Evolutionary conservation across 148 eudicot genomes (phyloP).

Genomic region (Cornus florida): DNA sequence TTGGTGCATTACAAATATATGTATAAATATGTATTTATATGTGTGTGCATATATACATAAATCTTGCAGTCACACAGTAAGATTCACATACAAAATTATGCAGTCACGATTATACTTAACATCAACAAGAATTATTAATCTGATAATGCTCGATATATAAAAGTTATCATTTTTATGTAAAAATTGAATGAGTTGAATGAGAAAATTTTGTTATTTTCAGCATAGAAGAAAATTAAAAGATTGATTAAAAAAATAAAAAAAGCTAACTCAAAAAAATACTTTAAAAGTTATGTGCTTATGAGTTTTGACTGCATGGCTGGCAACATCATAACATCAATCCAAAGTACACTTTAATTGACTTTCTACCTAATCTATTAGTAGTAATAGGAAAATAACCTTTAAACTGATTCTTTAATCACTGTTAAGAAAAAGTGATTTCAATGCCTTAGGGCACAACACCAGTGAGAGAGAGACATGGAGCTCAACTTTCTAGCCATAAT

Average conservation of each 20-base stretch:
- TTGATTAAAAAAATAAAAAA: no score
- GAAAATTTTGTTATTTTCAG: no score
- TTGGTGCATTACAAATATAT: background rate
- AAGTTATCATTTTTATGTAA: background rate
- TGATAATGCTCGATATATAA: background rate
- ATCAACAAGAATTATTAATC: no score
- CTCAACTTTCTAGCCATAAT: conserved; percentile 16
- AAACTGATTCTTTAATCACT: background rate
- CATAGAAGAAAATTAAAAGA: background rate
- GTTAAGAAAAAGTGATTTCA: background rate
- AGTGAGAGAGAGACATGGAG: background rate
- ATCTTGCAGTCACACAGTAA: no score
- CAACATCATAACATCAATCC: background rate
- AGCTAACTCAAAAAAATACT: no score
- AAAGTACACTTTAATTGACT: conserved; percentile 2
- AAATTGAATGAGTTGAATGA: background rate
- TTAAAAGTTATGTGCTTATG: no score
- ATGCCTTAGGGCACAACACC: background rate
- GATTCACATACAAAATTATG: no score
- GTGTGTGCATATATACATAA: no score
- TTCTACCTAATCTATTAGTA: background rate
- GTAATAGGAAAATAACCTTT: no score
- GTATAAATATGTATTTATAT: no score
- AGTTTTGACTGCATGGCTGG: background rate
- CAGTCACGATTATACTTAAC: no score